Evolutionary conservation across 805 yeast genomes (phyloP).

Genomic region (Sugiyamaella chiloensis): DNA sequence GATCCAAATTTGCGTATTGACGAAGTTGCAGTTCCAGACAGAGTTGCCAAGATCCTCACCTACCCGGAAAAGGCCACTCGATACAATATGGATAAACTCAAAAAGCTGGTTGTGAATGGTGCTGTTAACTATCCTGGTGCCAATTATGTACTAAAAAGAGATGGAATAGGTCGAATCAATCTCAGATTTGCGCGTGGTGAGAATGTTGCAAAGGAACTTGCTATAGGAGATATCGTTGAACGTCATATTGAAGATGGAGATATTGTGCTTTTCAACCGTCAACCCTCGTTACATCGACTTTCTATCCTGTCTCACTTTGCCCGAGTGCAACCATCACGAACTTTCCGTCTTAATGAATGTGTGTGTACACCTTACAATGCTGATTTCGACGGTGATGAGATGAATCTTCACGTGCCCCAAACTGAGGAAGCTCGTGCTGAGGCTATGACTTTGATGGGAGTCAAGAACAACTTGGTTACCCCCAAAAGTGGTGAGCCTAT

Average conservation of each 20-base stretch:
- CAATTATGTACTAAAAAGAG: conserved; percentile 77
- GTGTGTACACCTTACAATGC: conserved; percentile 99
- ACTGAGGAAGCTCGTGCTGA: conserved; percentile 99
- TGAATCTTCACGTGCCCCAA: conserved; percentile 98
- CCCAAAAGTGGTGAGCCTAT: conserved; percentile 99
- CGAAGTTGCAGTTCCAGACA: conserved; percentile 97
- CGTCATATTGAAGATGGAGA: conserved; percentile 98
- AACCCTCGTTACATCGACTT: conserved; percentile 93
- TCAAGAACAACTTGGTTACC: conserved; percentile 86
- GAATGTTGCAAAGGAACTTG: conserved; percentile 70
- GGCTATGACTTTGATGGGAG: conserved; percentile 98
- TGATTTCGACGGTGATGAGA: conserved; percentile 99
- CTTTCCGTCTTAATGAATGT: conserved; percentile 95
- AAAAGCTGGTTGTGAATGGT: conserved; percentile 72
- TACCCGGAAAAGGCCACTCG: conserved; percentile 93
- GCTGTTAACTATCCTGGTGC: conserved; percentile 96
- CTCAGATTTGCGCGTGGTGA: conserved; percentile 82
- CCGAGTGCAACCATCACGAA: conserved; percentile 95
- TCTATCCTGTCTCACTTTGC: conserved; percentile 95
- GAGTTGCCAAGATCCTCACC: conserved; percentile 92
- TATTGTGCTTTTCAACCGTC: conserved; percentile 91
- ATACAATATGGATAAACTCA: conserved; percentile 77
- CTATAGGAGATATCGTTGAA: conserved; percentile 90
- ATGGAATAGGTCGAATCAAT: conserved; percentile 84
- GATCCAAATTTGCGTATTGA: conserved; percentile 94